A percentile compares a stretch with the other conserved stretches of the same genome.
These are phyloP conservation scores for Yamadazyma mexicana DNA, from an alignment of 1,139 yeast species.

Conservation along the genomic window DNA sequence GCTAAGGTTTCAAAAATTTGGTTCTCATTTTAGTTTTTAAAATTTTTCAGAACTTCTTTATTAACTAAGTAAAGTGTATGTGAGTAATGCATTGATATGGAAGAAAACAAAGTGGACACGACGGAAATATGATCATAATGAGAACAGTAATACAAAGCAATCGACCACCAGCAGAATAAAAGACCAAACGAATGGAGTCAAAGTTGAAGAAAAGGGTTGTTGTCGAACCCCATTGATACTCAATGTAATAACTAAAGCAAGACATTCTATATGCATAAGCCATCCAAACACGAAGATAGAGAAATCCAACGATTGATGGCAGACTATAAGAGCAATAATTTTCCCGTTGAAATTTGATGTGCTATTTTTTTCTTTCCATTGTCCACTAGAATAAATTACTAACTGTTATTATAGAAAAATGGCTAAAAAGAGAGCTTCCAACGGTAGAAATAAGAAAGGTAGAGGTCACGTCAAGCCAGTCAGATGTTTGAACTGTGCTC, in stretches of 20 bases:
- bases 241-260: too few relatives aligned
- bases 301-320: too few relatives aligned
- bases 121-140: background rate
- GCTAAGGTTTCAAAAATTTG: background rate
- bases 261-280: too few relatives aligned
- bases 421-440: conserved; percentile 99
- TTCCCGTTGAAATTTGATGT: too few relatives aligned
- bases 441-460: conserved; percentile 99
- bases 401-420: conserved; percentile 49
- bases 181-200: too few relatives aligned
- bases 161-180: too few relatives aligned
- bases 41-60: conserved; percentile 12
- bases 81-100: conserved; percentile 1
- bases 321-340: too few relatives aligned
- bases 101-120: background rate
- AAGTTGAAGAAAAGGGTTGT: too few relatives aligned
- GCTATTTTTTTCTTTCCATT: too few relatives aligned
- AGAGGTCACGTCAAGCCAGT: conserved; percentile 99
- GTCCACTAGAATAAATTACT: too few relatives aligned
- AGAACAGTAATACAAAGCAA: background rate
- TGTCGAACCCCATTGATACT: too few relatives aligned
- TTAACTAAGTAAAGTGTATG: conserved; percentile 10
- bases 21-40: conserved; percentile 5
- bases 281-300: too few relatives aligned
- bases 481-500: conserved; percentile 99